Evolutionary conservation across 805 yeast genomes (phyloP), one percentile per base, ranked within the genome.

Genomic region (Metschnikowia lachancei): DNA sequence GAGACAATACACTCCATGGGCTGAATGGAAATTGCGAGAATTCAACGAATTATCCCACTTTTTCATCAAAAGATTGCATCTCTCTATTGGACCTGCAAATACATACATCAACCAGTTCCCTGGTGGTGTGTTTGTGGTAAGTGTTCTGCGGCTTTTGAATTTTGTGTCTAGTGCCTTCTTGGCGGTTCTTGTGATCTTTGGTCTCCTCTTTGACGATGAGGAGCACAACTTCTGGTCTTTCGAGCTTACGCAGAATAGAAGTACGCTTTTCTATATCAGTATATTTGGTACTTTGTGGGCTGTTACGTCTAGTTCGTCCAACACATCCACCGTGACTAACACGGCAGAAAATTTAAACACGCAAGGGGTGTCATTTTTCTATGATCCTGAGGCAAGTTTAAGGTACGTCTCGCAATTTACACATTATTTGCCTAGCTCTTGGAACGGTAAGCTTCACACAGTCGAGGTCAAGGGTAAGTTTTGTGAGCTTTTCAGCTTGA

Each of bases 1-100:
- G 43, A 72, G 99, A 39, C 95, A 90, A 56, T 94, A 89, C 61
- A 88, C 98, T 0, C 97, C 97, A 0, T 80, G 80, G 65, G 97
- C 98, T 0, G 91, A 87, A 58, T 94, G 98, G 98, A 88, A 85
- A 61, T 77, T 94, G 58, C 73, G 99, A 46, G 99, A 94, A 59
- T 88, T 86, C 61, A 94, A 94, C 64, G 99, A 94, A 61, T 73
- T 94, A 8, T 88, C 88, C 36, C 99, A 94, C 64, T 75, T 92
- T 22, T 94, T 94, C 66, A 81, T 82, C 46, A 82, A 83, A 55
- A 73, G 99, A 41, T 66, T 94, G 34, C 87, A 82, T 39, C 66
- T 87, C 50, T 87, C 97, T 42, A 77, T 81, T 26, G 86, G 80
- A 13, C 82, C 90, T 5, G 96, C 98, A 0, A 78, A 86, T 36